Percentiles rank a stretch among this genome's conserved stretches.
These are phyloP conservation scores for Hypoxylon fragiforme DNA, from an alignment of 495 filamentous ascomycete genomes.

Conservation along the genomic window DNA sequence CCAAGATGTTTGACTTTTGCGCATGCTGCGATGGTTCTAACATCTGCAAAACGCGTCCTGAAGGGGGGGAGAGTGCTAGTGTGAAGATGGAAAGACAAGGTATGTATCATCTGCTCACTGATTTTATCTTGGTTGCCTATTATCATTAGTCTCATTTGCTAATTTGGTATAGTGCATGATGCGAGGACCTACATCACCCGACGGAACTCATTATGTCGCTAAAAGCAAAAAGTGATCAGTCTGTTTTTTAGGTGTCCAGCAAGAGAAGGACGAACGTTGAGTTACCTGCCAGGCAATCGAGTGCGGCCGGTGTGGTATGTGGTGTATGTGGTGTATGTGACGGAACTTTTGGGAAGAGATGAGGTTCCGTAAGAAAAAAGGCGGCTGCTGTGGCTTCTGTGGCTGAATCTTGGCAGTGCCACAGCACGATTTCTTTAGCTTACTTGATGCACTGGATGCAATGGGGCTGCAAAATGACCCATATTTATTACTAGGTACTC, in stretches of 20 bases:
- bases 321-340: no score
- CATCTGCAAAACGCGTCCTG: background rate
- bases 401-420: no score
- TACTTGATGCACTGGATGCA: no score
- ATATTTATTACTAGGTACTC: no score
- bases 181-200: slow-evolving; percentile 13
- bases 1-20: slow-evolving; percentile 21
- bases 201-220: background rate
- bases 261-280: slow-evolving; percentile 1
- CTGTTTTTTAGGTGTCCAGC: background rate
- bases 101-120: slow-evolving; percentile 5
- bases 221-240: background rate
- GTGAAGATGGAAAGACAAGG: slow-evolving; percentile 35
- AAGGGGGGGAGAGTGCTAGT: background rate
- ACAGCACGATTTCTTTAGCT: no score
- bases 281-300: no score
- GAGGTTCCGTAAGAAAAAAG: no score
- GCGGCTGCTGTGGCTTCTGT: no score
- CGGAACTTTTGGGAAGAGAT: no score
- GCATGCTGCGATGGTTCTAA: slow-evolving; percentile 21
- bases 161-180: slow-evolving; percentile 7
- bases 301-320: no score
- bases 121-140: background rate
- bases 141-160: background rate
- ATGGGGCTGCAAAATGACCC: no score